Evolutionary conservation across 345 rosid genomes (phyloP), one percentile per base, ranked within the genome.

Genomic region (Linum trigynum): DNA sequence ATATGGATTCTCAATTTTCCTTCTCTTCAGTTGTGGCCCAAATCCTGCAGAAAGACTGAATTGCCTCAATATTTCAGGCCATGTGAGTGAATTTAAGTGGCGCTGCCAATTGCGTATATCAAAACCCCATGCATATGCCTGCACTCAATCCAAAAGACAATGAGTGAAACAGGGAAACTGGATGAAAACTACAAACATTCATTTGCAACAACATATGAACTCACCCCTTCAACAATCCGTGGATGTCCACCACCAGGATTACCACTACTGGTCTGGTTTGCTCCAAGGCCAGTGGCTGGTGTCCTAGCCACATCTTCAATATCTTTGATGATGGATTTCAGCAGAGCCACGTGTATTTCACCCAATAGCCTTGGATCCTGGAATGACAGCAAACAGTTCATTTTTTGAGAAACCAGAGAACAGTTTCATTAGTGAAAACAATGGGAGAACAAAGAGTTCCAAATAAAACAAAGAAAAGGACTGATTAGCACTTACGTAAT

Each of bases 101-200:
- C 75, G 65, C 69, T 83, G 85, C 98, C 98, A 91, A 71, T 82
- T 85, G 64, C 79, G 77, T 67, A 88, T 80, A 74, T 86, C 90
- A 75, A 88, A 91, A n/a, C 98, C 96, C 98, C 98, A 91, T 45
- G 88, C 80, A 72, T 83, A 88, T 51, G 96, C 98, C 96, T 91
- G 71, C 64, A 39, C 70, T 12, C 55, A 42, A 66, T 39, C n/a
- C 37, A 40, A 71, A 5, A 38, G 17, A 7, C 5, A 39, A 39
- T 38, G 38, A 61, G 42, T 32, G 45, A 53, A 57, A n/a, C 7
- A 16, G 56, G n/a, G 38, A 55, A 45, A 11, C 61, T 38, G 67
- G 23, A 45, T 55, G 23, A 43, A 36, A 50, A 59, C 7, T 65
- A 7, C 39, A 63, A 61, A 51, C 35, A 43, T 61, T 48, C 42